phyloP scores from a whole-genome alignment of 2,329 filamentous ascomycete species.

The Botrytis tulipae region DNA sequence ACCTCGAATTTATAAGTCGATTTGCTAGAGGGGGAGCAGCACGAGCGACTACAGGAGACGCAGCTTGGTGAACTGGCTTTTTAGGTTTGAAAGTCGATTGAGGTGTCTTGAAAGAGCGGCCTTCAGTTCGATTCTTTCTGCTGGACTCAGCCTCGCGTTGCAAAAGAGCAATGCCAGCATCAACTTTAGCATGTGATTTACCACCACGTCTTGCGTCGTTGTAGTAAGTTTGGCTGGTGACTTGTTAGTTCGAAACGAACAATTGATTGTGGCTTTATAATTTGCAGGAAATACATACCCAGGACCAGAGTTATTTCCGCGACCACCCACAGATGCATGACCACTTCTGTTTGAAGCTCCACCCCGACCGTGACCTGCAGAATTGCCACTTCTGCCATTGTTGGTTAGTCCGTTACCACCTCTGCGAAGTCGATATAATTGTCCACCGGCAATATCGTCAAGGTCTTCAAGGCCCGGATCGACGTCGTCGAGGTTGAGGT shows the following conservation, averaged over 20 bases:
- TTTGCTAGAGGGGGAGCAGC: neutral
- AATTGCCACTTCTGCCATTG: slow-evolving; percentile 20
- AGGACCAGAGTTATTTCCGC: neutral
- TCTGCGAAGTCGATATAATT: slow-evolving; percentile 33
- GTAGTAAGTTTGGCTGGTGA: neutral
- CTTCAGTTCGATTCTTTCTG: slow-evolving; percentile 1
- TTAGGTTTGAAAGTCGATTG: neutral
- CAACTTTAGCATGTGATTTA: neutral
- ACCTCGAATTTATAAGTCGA: neutral
- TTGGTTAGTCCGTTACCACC: slow-evolving; percentile 10
- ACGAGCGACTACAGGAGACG: neutral
- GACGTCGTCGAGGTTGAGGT: slow-evolving; percentile 29
- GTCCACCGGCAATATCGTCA: slow-evolving; percentile 34
- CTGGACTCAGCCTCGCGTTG: slow-evolving; percentile 4
- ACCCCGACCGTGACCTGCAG: slow-evolving; percentile 1
- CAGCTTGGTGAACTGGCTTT: neutral
- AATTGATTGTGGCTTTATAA: neutral
- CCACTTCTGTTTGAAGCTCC: slow-evolving; percentile 14
- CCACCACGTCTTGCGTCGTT: slow-evolving; percentile 10
- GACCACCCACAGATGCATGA: neutral
- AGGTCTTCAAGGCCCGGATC: slow-evolving; percentile 27
- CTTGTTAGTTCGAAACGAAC: neutral
- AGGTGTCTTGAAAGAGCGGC: neutral
- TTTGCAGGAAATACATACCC: slow-evolving; percentile 8
- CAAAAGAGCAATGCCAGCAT: slow-evolving; percentile 17